Conservation (phyloP, 331 rosid genomes). For the Spiraea crenata region DNA sequence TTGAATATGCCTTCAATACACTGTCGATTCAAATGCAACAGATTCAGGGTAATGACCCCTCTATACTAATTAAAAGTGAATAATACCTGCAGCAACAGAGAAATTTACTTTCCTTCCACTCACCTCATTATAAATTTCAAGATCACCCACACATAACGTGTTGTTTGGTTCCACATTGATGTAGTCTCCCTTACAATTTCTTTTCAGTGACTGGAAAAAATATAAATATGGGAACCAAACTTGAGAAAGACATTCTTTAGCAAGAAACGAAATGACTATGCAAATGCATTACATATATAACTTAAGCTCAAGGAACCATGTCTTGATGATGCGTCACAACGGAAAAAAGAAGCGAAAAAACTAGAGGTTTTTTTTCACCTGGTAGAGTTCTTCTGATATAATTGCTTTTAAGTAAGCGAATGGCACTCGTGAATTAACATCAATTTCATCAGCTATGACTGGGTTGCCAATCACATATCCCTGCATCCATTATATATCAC, state of each 20-base stretch:
- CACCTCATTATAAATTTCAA: slow-evolving; percentile 13
- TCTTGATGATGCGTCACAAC: background rate
- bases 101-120: background rate
- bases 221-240: background rate
- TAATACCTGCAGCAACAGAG: background rate
- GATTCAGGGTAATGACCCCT: background rate
- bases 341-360: background rate
- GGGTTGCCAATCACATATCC: slow-evolving; percentile 28
- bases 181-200: slow-evolving; percentile 7
- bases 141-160: slow-evolving; percentile 4
- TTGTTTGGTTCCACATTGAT: slow-evolving; percentile 10
- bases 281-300: no score
- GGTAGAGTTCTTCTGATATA: slow-evolving; percentile 24
- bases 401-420: slow-evolving; percentile 18
- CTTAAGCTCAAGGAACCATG: no score
- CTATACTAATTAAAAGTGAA: background rate
- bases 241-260: no score
- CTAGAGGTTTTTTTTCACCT: slow-evolving; percentile 8
- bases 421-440: background rate
- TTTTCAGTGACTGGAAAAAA: background rate
- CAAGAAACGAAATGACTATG: no score
- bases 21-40: background rate
- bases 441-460: background rate
- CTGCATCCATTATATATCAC: background rate
- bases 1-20: background rate